These are phyloP conservation scores for Physaria fendleri DNA, from an alignment of 345 rosid genomes.

Conservation along the genomic window DNA sequence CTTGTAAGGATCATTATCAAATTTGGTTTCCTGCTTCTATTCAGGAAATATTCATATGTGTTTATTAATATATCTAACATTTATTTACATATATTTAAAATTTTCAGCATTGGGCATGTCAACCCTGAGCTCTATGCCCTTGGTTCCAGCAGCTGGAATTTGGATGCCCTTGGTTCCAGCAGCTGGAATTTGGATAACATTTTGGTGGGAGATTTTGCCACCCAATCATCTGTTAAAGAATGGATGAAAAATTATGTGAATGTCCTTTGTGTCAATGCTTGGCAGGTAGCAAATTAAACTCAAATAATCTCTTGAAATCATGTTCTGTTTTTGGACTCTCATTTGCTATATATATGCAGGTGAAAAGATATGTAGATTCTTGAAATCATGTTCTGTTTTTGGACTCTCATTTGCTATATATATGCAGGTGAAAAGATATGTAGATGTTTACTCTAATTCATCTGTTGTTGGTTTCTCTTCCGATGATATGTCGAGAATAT, in stretches of 20 bases:
- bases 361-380: conserved; percentile 75
- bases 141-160: conserved; percentile 53
- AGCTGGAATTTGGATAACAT: conserved; percentile 41
- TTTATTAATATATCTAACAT: neutral
- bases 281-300: too few relatives aligned
- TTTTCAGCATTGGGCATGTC: conserved; percentile 82
- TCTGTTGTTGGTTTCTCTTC: conserved; percentile 92
- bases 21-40: conserved; percentile 12
- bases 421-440: conserved; percentile 80
- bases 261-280: conserved; percentile 73
- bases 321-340: conserved; percentile 1
- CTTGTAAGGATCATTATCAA: conserved; percentile 57
- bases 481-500: conserved; percentile 59
- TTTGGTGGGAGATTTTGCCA: conserved; percentile 13
- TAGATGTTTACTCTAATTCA: conserved; percentile 79
- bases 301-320: neutral
- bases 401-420: neutral
- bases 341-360: conserved; percentile 39
- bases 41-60: neutral
- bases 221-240: conserved; percentile 32
- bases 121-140: conserved; percentile 88
- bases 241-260: conserved; percentile 63
- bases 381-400: neutral
- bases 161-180: conserved; percentile 64
- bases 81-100: conserved; percentile 9